Conservation (phyloP, 306 rosid species). For the Casuarina glauca region DNA sequence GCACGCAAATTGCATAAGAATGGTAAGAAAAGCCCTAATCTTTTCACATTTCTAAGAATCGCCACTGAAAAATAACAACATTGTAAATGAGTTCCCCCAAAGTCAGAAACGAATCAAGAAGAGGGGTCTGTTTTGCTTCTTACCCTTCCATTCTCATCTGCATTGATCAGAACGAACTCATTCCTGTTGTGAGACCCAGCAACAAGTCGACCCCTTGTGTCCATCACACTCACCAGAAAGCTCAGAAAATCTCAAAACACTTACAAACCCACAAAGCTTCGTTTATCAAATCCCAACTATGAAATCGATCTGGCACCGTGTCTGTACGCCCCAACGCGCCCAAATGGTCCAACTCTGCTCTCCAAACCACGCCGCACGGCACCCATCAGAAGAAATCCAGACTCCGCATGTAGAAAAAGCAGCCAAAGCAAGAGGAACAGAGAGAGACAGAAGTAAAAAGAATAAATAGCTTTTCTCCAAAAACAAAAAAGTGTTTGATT, state of each 20-base stretch:
- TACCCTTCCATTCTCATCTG: constrained; percentile 89
- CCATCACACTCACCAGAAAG: constrained; percentile 40
- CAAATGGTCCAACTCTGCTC: constrained; percentile 46
- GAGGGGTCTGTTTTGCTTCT: not conserved
- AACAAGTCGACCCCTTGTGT: constrained; percentile 85
- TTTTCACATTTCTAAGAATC: constrained; percentile 6
- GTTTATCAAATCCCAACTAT: constrained; percentile 23
- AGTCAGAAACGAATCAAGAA: not conserved
- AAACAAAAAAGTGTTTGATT: not conserved
- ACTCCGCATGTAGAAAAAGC: constrained; percentile 18
- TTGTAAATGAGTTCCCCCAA: constrained; percentile 12
- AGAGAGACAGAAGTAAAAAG: not conserved
- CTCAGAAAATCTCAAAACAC: not conserved
- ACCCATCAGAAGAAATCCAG: constrained; percentile 38
- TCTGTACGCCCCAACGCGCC: constrained; percentile 15
- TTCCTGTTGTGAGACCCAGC: constrained; percentile 99
- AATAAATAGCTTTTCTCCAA: not conserved
- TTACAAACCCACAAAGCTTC: constrained; percentile 17
- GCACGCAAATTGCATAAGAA: not conserved
- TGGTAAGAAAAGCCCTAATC: constrained; percentile 22
- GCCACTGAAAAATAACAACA: not conserved
- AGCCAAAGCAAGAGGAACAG: constrained; percentile 28
- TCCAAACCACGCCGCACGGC: constrained; percentile 20
- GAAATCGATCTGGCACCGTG: constrained; percentile 34
- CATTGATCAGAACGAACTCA: constrained; percentile 97